Percentiles rank a stretch among this genome's conserved stretches.
Conservation (phyloP, 2,329 filamentous ascomycete genomes). For the Alternaria burnsii region DNA sequence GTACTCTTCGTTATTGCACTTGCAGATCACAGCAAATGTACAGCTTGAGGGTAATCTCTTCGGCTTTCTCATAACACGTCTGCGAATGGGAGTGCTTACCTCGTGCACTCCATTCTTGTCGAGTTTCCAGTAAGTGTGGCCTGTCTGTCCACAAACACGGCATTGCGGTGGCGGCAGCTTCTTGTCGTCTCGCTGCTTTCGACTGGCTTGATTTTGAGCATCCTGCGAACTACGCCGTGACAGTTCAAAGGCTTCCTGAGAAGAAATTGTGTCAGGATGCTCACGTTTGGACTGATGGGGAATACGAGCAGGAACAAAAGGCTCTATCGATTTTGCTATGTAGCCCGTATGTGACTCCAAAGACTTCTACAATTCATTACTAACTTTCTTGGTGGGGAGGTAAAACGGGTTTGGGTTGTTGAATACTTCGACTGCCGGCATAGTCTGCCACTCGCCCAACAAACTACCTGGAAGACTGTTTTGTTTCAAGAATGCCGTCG, state of each 20-base stretch:
- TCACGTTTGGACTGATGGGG: not conserved
- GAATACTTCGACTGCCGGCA: slow-evolving; percentile 21
- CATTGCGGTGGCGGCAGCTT: not conserved
- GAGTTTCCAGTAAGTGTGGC: not conserved
- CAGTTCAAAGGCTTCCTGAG: not conserved
- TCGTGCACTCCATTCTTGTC: not conserved
- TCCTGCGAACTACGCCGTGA: not conserved
- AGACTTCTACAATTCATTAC: slow-evolving; percentile 8
- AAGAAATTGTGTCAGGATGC: not conserved
- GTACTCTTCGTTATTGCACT: too few species aligned
- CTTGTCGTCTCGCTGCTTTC: not conserved
- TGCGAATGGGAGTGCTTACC: not conserved
- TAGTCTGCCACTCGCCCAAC: slow-evolving; percentile 22
- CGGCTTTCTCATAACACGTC: not conserved
- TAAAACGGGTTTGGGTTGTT: not conserved
- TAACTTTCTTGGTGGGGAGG: not conserved
- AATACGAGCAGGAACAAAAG: not conserved
- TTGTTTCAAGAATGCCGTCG: slow-evolving; percentile 28
- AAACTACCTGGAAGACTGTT: slow-evolving; percentile 26
- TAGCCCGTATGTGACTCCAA: not conserved
- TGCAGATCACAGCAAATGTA: not conserved
- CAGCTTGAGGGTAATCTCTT: not conserved
- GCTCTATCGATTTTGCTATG: slow-evolving; percentile 1
- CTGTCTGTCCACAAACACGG: not conserved
- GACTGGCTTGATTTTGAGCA: not conserved